A percentile compares a stretch with the other conserved stretches of the same genome.
Conservation (phyloP, 768 basidiomycete species). For the Royoungia palumana region DNA sequence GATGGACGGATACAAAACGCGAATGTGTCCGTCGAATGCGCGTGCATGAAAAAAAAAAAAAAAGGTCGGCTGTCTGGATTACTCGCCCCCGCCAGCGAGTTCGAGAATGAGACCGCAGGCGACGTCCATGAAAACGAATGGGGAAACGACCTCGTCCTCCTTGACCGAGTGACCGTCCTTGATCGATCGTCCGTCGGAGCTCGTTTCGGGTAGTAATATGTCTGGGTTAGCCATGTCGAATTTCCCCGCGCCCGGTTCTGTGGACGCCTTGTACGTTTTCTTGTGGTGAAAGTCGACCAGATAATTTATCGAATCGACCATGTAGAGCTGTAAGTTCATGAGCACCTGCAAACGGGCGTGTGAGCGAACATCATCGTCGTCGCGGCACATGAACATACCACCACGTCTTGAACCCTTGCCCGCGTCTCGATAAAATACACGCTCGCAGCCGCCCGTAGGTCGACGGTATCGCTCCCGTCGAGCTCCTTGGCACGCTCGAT, state of each 20-base stretch:
- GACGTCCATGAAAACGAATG: constrained; percentile 96
- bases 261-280: constrained; percentile 81
- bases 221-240: constrained; percentile 57
- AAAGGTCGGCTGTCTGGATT: neutral
- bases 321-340: constrained; percentile 97
- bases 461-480: constrained; percentile 57
- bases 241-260: constrained; percentile 61
- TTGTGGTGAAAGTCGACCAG: constrained; percentile 98
- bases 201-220: constrained; percentile 39
- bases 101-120: constrained; percentile 92
- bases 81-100: constrained; percentile 70
- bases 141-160: constrained; percentile 70
- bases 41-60: neutral
- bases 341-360: constrained; percentile 54
- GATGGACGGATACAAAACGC: constrained; percentile 7
- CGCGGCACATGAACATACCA: constrained; percentile 53
- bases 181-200: constrained; percentile 56
- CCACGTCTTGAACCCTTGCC: constrained; percentile 84
- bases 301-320: constrained; percentile 94
- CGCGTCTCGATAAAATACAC: constrained; percentile 95
- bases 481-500: constrained; percentile 63
- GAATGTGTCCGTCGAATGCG: neutral
- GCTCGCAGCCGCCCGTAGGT: constrained; percentile 64
- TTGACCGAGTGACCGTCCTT: constrained; percentile 41
- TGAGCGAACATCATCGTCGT: neutral